phyloP scores from a whole-genome alignment of 441 rosid genomes.

The Populus tomentosa region DNA sequence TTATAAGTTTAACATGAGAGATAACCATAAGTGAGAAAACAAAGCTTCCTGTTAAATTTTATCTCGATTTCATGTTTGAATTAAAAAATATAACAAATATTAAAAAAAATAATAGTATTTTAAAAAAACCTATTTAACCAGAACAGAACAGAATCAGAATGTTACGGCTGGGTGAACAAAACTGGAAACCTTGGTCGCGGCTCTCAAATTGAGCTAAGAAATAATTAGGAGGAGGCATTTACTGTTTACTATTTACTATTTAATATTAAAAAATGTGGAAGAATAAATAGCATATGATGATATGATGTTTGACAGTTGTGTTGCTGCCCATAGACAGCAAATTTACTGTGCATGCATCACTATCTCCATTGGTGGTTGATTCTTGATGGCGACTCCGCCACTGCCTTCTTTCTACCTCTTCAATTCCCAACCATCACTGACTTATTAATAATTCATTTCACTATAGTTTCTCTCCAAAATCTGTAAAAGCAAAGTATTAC shows the following conservation, averaged over 20 bases:
- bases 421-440: not conserved
- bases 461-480: too few species aligned
- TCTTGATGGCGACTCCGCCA: not conserved
- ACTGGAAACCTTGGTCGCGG: too few species aligned
- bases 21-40: too few species aligned
- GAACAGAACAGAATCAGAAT: too few species aligned
- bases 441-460: not conserved
- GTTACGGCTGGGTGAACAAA: too few species aligned
- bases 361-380: not conserved
- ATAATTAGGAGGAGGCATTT: not conserved
- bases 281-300: not conserved
- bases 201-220: not conserved
- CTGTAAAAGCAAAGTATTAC: too few species aligned
- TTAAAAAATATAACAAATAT: too few species aligned
- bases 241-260: not conserved
- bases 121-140: too few species aligned
- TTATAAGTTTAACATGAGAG: too few species aligned
- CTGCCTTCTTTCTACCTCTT: not conserved
- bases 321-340: not conserved
- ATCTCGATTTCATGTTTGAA: too few species aligned
- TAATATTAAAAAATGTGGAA: not conserved
- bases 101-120: too few species aligned
- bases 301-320: not conserved
- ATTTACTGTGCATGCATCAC: constrained; percentile 2
- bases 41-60: too few species aligned